Evolutionary conservation across 169 alveolate species (phyloP).

Genomic region (Plasmodium fragile): DNA sequence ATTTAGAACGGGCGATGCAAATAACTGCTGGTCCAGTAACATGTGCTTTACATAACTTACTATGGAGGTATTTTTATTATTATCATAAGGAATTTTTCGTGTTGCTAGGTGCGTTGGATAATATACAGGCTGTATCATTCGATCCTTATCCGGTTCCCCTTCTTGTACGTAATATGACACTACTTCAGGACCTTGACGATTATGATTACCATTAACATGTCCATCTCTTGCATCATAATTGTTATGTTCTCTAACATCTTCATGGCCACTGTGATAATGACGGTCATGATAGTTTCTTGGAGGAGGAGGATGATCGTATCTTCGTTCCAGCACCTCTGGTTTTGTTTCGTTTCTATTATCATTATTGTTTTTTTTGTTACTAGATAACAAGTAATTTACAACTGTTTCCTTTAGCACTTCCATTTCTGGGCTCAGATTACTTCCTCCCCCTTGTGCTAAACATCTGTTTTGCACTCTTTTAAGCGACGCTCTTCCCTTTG

Average conservation of each 20-base stretch:
- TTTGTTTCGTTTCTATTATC: neutral
- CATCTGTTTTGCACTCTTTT: slow-evolving; percentile 1
- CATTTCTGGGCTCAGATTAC: slow-evolving; percentile 9
- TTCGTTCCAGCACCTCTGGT: slow-evolving; percentile 24
- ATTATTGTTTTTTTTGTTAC: neutral
- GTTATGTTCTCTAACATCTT: slow-evolving; percentile 13
- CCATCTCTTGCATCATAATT: slow-evolving; percentile 23
- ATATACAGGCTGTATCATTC: neutral
- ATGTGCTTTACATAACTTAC: slow-evolving; percentile 3
- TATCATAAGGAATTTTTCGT: neutral
- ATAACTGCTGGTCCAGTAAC: slow-evolving; percentile 5
- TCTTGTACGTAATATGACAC: slow-evolving; percentile 9
- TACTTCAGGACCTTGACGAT: slow-evolving; percentile 10
- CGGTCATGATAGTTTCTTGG: slow-evolving; percentile 1
- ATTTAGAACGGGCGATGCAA: slow-evolving; percentile 32
- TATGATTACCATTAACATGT: neutral
- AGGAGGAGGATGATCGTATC: neutral
- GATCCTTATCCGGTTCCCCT: neutral
- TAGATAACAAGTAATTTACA: neutral
- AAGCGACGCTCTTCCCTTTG: neutral
- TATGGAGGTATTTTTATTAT: neutral
- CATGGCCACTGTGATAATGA: neutral
- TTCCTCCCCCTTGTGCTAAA: neutral
- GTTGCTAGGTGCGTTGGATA: neutral
- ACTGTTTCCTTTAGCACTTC: neutral